phyloP scores from a whole-genome alignment of 768 basidiomycete genomes.

The Pleurotus tuber-regium region DNA sequence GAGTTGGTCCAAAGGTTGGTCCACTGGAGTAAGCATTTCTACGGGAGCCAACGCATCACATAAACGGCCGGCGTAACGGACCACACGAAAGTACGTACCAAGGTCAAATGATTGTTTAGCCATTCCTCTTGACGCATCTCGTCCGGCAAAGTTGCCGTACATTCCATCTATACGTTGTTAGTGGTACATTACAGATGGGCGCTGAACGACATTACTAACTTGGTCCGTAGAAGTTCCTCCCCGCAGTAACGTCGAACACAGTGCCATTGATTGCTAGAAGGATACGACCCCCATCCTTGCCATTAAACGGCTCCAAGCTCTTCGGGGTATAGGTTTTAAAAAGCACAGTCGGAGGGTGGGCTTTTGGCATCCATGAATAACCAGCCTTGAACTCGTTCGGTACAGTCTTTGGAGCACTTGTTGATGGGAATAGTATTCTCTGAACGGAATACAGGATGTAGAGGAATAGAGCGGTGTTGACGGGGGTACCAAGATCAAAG shows the following conservation, averaged over 20 bases:
- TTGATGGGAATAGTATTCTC: conserved; percentile 71
- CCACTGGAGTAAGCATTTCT: conserved; percentile 91
- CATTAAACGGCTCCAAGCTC: conserved; percentile 66
- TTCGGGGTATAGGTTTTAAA: conserved; percentile 79
- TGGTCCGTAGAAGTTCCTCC: conserved; percentile 92
- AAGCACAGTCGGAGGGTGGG: conserved; percentile 75
- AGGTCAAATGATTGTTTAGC: conserved; percentile 94
- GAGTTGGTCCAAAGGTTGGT: conserved; percentile 83
- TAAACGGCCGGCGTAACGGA: not conserved
- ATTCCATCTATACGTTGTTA: conserved; percentile 65
- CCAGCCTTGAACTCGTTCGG: conserved; percentile 75
- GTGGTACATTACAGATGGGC: not conserved
- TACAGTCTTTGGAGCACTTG: conserved; percentile 42
- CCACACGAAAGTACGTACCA: no score
- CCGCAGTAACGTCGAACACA: conserved; percentile 92
- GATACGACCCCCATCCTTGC: conserved; percentile 67
- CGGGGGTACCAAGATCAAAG: conserved; percentile 62
- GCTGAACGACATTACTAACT: conserved; percentile 46
- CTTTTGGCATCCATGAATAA: conserved; percentile 91
- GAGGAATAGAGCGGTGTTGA: conserved; percentile 75
- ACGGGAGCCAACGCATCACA: not conserved
- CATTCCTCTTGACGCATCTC: conserved; percentile 96
- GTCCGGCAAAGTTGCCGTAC: conserved; percentile 96
- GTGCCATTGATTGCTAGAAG: conserved; percentile 82
- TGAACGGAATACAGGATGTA: conserved; percentile 80